These are phyloP conservation scores for Amoebophrya sp. DNA, from an alignment of 169 alveolate genomes.

Conservation along the genomic window DNA sequence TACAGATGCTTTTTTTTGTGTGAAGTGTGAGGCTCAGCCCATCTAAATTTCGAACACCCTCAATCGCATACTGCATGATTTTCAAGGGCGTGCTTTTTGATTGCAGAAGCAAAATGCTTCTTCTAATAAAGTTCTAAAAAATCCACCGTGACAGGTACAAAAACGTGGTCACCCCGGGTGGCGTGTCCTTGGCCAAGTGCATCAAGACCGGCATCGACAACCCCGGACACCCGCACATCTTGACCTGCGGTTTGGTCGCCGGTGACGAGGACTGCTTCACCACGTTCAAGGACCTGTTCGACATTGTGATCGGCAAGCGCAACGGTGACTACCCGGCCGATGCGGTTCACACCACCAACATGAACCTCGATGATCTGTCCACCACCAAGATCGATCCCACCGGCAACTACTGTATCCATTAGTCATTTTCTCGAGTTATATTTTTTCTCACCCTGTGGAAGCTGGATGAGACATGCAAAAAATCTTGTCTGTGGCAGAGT, in stretches of 20 bases:
- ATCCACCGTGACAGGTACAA: background rate
- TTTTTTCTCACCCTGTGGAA: too few relatives aligned
- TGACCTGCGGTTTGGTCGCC: slow-evolving; percentile 40
- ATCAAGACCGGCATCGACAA: slow-evolving; percentile 45
- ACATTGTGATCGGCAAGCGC: slow-evolving; percentile 35
- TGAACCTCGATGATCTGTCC: slow-evolving; percentile 35
- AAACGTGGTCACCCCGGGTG: slow-evolving; percentile 13
- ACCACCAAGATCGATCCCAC: slow-evolving; percentile 35
- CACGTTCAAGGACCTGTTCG: slow-evolving; percentile 42
- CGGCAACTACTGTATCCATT: slow-evolving; percentile 24
- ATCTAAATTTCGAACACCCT: too few relatives aligned
- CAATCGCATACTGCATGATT: too few relatives aligned
- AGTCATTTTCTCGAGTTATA: too few relatives aligned
- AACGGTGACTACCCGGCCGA: slow-evolving; percentile 37
- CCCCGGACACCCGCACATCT: slow-evolving; percentile 46
- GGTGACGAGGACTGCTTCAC: slow-evolving; percentile 45
- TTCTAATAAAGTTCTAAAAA: too few relatives aligned
- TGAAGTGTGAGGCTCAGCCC: too few relatives aligned
- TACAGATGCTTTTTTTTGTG: background rate
- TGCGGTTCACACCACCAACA: slow-evolving; percentile 49
- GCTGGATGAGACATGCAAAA: too few relatives aligned
- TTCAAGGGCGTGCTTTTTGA: background rate
- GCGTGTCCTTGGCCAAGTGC: slow-evolving; percentile 36
- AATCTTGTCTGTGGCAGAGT: slow-evolving; percentile 22
- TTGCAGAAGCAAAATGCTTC: background rate